phyloP scores from a whole-genome alignment of 2,329 filamentous ascomycete species.

The Xylariaceae sp. region DNA sequence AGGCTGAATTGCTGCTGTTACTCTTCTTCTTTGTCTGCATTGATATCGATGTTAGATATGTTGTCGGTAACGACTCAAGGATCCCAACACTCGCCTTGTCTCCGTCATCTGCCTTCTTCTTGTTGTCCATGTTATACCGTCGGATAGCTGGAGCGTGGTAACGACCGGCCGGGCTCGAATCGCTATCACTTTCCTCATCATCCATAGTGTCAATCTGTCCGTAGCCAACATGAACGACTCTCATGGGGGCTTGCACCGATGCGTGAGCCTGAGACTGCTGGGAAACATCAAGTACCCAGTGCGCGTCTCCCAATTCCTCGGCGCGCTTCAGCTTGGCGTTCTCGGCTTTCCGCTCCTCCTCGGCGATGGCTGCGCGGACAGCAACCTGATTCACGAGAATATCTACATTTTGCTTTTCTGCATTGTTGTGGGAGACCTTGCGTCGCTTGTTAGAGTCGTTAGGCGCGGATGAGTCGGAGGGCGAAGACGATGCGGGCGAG shows the following conservation, averaged over 20 bases:
- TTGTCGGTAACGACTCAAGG: neutral
- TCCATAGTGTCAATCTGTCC: slow-evolving; percentile 36
- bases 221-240: slow-evolving; percentile 59
- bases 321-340: slow-evolving; percentile 57
- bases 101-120: slow-evolving; percentile 22
- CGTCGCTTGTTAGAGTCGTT: slow-evolving; percentile 59
- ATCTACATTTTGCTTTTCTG: slow-evolving; percentile 35
- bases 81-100: slow-evolving; percentile 17
- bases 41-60: slow-evolving; percentile 28
- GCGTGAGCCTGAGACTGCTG: slow-evolving; percentile 31
- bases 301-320: slow-evolving; percentile 61
- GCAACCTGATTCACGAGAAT: slow-evolving; percentile 52
- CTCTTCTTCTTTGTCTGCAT: slow-evolving; percentile 28
- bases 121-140: slow-evolving; percentile 33
- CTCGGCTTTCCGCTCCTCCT: slow-evolving; percentile 61
- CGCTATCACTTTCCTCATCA: slow-evolving; percentile 21
- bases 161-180: slow-evolving; percentile 17
- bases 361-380: slow-evolving; percentile 58
- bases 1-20: slow-evolving; percentile 33
- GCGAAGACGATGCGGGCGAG: slow-evolving; percentile 44
- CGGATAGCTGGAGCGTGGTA: slow-evolving; percentile 23
- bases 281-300: slow-evolving; percentile 65
- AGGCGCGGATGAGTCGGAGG: slow-evolving; percentile 39
- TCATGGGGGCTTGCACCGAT: slow-evolving; percentile 38
- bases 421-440: slow-evolving; percentile 41